These are phyloP conservation scores for Malus sieversii DNA, from an alignment of 306 rosid species.

Conservation along the genomic window DNA sequence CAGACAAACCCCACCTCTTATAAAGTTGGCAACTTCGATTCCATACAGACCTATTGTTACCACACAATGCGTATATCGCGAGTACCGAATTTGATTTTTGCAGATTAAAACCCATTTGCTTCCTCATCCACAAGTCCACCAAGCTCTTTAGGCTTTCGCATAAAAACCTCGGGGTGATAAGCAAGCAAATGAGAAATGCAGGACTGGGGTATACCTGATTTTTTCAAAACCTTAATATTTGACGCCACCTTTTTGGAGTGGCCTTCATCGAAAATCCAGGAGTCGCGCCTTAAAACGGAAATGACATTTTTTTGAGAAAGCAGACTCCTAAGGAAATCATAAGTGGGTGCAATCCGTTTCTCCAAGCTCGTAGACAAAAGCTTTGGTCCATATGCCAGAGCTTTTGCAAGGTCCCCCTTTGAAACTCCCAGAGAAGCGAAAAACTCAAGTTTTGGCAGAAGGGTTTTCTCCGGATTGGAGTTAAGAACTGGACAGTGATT, in stretches of 20 bases:
- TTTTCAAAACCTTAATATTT: slow-evolving; percentile 20
- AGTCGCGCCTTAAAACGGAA: background rate
- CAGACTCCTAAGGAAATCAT: background rate
- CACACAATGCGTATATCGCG: slow-evolving; percentile 19
- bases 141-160: background rate
- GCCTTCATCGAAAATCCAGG: background rate
- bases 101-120: slow-evolving; percentile 1
- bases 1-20: slow-evolving; percentile 44
- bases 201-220: slow-evolving; percentile 1
- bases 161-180: background rate
- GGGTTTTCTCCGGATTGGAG: slow-evolving; percentile 1
- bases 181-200: background rate
- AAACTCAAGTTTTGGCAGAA: slow-evolving; percentile 26
- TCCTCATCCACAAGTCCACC: slow-evolving; percentile 3
- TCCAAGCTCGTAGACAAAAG: slow-evolving; percentile 18
- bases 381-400: background rate
- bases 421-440: slow-evolving; percentile 26
- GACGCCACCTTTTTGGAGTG: background rate
- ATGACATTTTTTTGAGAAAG: slow-evolving; percentile 10
- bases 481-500: slow-evolving; percentile 3
- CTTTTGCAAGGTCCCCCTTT: background rate
- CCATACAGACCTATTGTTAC: slow-evolving; percentile 19
- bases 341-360: too few species aligned
- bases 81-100: background rate
- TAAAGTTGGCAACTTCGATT: slow-evolving; percentile 17